Percentiles rank a stretch among this genome's conserved stretches.
These are phyloP conservation scores for Mrakia frigida DNA, from an alignment of 768 basidiomycete genomes.

Conservation along the genomic window DNA sequence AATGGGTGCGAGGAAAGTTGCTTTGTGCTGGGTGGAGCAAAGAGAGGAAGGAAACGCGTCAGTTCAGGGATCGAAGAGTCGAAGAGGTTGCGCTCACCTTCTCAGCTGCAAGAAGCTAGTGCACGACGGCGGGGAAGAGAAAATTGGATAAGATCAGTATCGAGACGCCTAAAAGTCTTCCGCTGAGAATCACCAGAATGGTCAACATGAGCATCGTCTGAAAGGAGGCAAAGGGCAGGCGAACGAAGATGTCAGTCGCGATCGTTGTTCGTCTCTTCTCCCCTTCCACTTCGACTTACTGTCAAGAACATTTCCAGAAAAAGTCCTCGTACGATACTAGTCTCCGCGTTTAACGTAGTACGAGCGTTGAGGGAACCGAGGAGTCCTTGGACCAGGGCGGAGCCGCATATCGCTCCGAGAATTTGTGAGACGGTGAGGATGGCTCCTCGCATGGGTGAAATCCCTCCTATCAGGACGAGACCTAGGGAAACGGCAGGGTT, in stretches of 20 bases:
- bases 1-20: constrained; percentile 48
- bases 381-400: constrained; percentile 42
- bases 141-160: background rate
- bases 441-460: constrained; percentile 42
- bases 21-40: constrained; percentile 39
- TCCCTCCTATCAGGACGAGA: constrained; percentile 43
- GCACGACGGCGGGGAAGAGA: background rate
- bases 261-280: too few species aligned
- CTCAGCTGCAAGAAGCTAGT: constrained; percentile 26
- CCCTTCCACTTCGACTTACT: background rate
- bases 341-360: constrained; percentile 37
- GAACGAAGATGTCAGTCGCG: background rate
- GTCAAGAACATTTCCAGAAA: constrained; percentile 24
- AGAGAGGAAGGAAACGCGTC: background rate
- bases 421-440: constrained; percentile 43
- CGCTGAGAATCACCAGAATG: background rate
- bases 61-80: background rate
- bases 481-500: constrained; percentile 47
- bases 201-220: constrained; percentile 24
- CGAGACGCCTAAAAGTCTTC: too few species aligned
- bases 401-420: constrained; percentile 43
- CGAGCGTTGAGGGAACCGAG: constrained; percentile 41
- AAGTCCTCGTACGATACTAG: constrained; percentile 32
- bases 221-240: background rate
- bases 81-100: background rate